phyloP scores from a whole-genome alignment of 169 alveolate species.

The Fabrea salina region DNA sequence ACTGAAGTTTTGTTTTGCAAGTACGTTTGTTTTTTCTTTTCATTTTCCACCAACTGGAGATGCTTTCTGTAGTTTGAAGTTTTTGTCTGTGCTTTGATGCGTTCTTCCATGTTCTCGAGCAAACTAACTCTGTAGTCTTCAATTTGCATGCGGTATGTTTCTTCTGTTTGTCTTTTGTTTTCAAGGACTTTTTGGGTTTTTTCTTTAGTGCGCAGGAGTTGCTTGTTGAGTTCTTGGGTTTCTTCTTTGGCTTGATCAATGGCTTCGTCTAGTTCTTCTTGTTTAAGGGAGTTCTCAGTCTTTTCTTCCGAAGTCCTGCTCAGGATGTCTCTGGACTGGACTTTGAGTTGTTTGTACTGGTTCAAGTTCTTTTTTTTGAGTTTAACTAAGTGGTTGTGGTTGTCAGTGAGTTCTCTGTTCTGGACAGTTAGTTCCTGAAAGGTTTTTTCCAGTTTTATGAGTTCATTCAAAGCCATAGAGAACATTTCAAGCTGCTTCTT shows the following conservation, averaged over 20 bases:
- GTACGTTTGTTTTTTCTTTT: not conserved
- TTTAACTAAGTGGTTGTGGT: not conserved
- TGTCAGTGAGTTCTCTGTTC: not conserved
- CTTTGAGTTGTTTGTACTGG: not conserved
- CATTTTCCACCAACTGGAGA: not conserved
- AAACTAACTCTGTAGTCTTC: not conserved
- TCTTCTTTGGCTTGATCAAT: not conserved
- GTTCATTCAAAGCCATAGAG: not conserved
- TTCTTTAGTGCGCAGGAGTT: not conserved
- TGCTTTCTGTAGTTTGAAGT: not conserved
- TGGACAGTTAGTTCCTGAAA: not conserved
- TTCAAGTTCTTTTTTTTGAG: not conserved
- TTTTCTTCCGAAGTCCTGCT: not conserved
- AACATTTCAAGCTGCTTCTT: not conserved
- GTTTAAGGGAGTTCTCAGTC: not conserved
- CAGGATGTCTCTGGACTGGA: not conserved
- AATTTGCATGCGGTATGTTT: conserved; percentile 10
- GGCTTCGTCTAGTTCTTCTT: not conserved
- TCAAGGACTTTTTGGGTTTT: not conserved
- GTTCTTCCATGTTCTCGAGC: not conserved
- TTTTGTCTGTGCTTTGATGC: not conserved
- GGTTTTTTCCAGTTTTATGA: not conserved
- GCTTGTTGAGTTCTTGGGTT: not conserved
- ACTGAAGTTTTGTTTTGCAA: not conserved
- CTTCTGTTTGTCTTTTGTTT: not conserved